These are phyloP conservation scores for Graphilbum ipis-grandicollis DNA, from an alignment of 2,329 filamentous ascomycete genomes.

Conservation along the genomic window DNA sequence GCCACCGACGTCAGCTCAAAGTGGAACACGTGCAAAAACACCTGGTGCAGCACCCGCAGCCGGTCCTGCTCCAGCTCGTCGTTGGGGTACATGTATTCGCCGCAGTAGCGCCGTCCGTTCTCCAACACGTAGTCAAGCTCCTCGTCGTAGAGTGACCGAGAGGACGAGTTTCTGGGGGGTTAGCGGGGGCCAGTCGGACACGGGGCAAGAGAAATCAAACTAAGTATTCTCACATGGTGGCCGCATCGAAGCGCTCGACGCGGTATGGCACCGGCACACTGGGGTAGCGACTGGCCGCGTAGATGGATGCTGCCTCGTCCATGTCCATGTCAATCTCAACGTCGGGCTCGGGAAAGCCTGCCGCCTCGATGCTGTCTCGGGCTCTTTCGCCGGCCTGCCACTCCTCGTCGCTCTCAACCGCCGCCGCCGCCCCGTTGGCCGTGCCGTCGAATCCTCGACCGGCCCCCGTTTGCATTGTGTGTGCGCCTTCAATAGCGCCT, in stretches of 20 bases:
- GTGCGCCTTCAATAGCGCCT: too few relatives aligned
- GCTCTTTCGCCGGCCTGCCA: too few relatives aligned
- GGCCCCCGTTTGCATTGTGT: too few relatives aligned
- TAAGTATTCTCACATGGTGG: constrained; percentile 25
- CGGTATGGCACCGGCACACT: constrained; percentile 17
- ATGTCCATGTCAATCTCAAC: constrained; percentile 3
- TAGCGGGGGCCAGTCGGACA: neutral
- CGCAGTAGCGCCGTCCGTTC: constrained; percentile 42
- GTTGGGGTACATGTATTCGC: constrained; percentile 42
- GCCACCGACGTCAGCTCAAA: constrained; percentile 17
- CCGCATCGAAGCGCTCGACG: constrained; percentile 19
- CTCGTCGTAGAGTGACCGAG: constrained; percentile 16
- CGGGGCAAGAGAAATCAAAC: too few relatives aligned
- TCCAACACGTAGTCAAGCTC: constrained; percentile 31
- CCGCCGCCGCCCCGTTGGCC: too few relatives aligned
- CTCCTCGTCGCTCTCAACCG: too few relatives aligned
- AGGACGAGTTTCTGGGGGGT: constrained; percentile 13
- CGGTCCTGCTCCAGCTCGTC: constrained; percentile 33
- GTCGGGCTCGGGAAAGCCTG: constrained; percentile 6
- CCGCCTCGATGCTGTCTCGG: constrained; percentile 9
- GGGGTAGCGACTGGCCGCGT: constrained; percentile 23
- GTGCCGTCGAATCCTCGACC: too few relatives aligned
- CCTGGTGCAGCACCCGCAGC: constrained; percentile 16
- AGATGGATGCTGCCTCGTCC: constrained; percentile 21
- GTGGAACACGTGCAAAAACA: constrained; percentile 15